Evolutionary conservation across 768 basidiomycete genomes (phyloP).

Genomic region (Tricholoma terreum): DNA sequence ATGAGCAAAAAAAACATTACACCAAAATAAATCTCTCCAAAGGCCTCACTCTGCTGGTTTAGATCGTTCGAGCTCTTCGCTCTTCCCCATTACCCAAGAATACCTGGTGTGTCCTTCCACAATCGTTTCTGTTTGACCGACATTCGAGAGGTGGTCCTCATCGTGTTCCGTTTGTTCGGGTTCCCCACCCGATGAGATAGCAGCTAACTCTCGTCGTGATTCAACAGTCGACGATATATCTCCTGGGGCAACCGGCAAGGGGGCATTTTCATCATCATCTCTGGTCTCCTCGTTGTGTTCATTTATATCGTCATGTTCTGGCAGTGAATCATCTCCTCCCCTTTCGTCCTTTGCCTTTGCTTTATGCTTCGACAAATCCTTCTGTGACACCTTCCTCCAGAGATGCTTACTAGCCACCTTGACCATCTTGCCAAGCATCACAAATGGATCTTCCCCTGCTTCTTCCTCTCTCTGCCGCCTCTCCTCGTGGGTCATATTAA

Average conservation of each 20-base stretch:
- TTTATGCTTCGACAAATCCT: conserved; percentile 25
- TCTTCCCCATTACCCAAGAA: conserved; percentile 11
- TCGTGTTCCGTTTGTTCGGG: conserved; percentile 23
- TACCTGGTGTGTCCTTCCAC: conserved; percentile 23
- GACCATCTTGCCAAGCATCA: conserved; percentile 47
- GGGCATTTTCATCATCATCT: conserved; percentile 2
- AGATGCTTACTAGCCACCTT: conserved; percentile 48
- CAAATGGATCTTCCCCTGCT: conserved; percentile 44
- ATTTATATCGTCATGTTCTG: conserved; percentile 14
- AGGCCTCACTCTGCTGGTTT: not conserved
- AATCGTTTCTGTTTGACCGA: conserved; percentile 27
- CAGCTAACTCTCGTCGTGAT: not conserved
- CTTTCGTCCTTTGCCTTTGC: not conserved
- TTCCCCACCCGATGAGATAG: conserved; percentile 5
- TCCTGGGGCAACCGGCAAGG: not conserved
- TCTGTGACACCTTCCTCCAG: conserved; percentile 48
- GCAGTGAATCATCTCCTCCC: not conserved
- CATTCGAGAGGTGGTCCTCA: conserved; percentile 22
- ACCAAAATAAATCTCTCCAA: too few species aligned
- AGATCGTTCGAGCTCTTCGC: conserved; percentile 3
- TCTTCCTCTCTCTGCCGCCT: conserved; percentile 21
- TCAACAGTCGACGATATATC: not conserved
- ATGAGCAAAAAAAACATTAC: too few species aligned
- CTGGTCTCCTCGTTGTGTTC: conserved; percentile 6
- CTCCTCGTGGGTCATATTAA: conserved; percentile 15